These are phyloP conservation scores for Aphanomyces invadans DNA, from an alignment of 352 stramenopile species.

Conservation along the genomic window DNA sequence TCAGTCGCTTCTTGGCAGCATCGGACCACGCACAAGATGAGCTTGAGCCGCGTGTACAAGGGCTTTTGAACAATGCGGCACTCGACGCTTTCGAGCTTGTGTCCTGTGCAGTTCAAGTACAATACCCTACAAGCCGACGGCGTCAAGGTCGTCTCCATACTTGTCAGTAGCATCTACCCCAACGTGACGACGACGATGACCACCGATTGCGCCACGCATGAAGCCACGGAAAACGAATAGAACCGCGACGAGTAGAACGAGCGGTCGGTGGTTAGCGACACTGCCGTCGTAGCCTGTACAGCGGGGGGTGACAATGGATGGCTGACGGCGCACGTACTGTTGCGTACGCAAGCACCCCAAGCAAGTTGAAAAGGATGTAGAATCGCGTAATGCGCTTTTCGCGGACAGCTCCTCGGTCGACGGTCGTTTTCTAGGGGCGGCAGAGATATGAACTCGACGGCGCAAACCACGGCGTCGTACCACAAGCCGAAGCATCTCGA, in stretches of 20 bases:
- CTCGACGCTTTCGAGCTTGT: conserved; percentile 44
- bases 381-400: neutral
- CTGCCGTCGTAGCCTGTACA: too few relatives aligned
- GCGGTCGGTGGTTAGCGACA: neutral
- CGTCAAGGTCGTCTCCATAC: neutral
- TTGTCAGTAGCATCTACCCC: neutral
- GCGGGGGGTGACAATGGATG: too few relatives aligned
- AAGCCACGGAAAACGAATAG: neutral
- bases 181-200: conserved; percentile 2
- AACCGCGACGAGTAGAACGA: neutral
- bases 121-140: neutral
- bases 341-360: neutral
- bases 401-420: conserved; percentile 4
- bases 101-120: conserved; percentile 35
- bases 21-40: conserved; percentile 40
- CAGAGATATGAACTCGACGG: neutral
- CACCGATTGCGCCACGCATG: neutral
- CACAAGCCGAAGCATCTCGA: conserved; percentile 7
- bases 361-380: neutral
- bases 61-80: conserved; percentile 39
- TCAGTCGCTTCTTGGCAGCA: neutral
- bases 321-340: neutral
- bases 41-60: conserved; percentile 47
- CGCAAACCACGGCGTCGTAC: neutral
- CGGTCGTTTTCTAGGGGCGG: conserved; percentile 21